These are phyloP conservation scores for Nannochloropsis gaditana DNA, from an alignment of 108 stramenopile species.

Conservation along the genomic window DNA sequence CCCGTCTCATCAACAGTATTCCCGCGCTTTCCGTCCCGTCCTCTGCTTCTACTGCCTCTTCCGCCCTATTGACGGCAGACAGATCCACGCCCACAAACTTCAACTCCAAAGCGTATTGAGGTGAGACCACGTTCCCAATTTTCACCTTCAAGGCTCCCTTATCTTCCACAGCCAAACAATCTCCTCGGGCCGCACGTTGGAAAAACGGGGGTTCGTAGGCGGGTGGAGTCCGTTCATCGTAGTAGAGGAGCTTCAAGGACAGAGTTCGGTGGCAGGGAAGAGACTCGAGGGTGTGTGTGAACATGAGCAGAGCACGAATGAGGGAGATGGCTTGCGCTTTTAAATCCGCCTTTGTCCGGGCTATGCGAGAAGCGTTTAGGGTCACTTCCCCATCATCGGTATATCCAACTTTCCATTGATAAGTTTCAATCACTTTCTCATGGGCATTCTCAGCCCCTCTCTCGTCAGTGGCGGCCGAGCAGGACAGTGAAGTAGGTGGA, in stretches of 20 bases:
- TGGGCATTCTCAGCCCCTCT: not conserved
- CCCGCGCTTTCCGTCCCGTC: not conserved
- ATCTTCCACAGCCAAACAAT: not conserved
- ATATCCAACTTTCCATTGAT: constrained; percentile 17
- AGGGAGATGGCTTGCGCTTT: constrained; percentile 18
- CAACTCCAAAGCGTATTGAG: constrained; percentile 1
- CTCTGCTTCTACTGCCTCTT: not conserved
- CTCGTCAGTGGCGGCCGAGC: not conserved
- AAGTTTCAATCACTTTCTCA: constrained; percentile 22
- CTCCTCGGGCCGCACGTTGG: not conserved
- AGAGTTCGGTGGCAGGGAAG: constrained; percentile 9
- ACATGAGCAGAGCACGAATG: constrained; percentile 19
- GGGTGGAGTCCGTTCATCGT: not conserved
- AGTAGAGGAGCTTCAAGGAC: constrained; percentile 9
- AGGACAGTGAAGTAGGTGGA: no score
- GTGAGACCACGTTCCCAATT: not conserved
- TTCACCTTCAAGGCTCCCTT: constrained; percentile 7
- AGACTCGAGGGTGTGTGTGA: constrained; percentile 12
- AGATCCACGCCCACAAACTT: constrained; percentile 23
- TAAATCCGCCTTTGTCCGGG: constrained; percentile 3
- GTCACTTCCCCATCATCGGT: not conserved
- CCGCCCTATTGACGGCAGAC: not conserved
- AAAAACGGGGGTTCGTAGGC: constrained; percentile 7
- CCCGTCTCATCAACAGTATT: not conserved
- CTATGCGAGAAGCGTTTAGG: constrained; percentile 17